Evolutionary conservation across 257 asterid species (phyloP).

Genomic region (Mitragyna speciosa): DNA sequence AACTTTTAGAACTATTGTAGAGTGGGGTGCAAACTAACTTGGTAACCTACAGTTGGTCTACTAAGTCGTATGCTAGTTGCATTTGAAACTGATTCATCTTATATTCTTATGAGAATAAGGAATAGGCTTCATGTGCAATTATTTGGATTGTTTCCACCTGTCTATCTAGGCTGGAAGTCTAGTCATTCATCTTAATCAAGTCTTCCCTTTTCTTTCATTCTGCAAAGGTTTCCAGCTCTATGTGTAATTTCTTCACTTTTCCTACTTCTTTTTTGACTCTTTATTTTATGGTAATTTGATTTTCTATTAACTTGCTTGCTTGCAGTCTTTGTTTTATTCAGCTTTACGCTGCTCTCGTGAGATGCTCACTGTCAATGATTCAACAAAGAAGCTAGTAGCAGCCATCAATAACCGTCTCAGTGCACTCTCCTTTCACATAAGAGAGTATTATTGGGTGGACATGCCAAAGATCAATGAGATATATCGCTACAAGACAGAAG

Average conservation of each 20-base stretch:
- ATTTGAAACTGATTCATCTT: neutral
- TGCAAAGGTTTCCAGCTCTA: neutral
- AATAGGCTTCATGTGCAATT: neutral
- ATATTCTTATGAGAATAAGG: too few relatives aligned
- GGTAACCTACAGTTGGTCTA: neutral
- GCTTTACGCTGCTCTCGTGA: slow-evolving; percentile 72
- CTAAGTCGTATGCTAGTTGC: neutral
- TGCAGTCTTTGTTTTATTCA: slow-evolving; percentile 71
- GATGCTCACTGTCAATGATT: slow-evolving; percentile 60
- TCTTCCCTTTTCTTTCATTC: neutral
- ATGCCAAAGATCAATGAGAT: slow-evolving; percentile 61
- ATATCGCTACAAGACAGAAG: slow-evolving; percentile 70
- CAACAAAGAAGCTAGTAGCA: slow-evolving; percentile 56
- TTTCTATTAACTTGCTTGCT: neutral
- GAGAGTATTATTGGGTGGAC: slow-evolving; percentile 76
- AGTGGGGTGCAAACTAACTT: too few relatives aligned
- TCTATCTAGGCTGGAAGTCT: neutral
- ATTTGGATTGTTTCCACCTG: neutral
- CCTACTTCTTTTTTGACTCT: neutral
- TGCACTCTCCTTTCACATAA: slow-evolving; percentile 65
- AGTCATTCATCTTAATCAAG: neutral
- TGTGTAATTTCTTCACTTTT: neutral
- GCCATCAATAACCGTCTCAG: slow-evolving; percentile 67
- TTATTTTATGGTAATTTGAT: neutral
- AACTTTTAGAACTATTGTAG: too few relatives aligned